These are phyloP conservation scores for Pseudotulostoma volvatum DNA, from an alignment of 495 filamentous ascomycete genomes.

Conservation along the genomic window DNA sequence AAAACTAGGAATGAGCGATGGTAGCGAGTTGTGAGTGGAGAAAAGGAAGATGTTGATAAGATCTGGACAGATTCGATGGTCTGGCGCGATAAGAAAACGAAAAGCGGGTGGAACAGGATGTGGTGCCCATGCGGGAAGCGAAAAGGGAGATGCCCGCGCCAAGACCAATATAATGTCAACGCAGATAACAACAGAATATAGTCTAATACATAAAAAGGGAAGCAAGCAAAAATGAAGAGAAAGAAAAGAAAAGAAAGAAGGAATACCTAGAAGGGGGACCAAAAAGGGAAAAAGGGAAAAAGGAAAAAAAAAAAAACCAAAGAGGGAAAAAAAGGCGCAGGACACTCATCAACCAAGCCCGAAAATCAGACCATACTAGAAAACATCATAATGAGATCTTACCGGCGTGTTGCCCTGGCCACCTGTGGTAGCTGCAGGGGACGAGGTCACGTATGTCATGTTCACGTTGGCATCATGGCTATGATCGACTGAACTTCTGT, in stretches of 20 bases:
- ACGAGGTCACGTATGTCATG: conserved; percentile 46
- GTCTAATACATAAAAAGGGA: too few species aligned
- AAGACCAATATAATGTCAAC: neutral
- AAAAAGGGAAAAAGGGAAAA: too few species aligned
- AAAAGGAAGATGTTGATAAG: conserved; percentile 22
- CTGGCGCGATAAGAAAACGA: conserved; percentile 4
- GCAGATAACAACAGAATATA: too few species aligned
- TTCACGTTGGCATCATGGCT: conserved; percentile 29
- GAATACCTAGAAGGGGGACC: too few species aligned
- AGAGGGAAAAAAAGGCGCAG: conserved; percentile 3
- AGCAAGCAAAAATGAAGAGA: too few species aligned
- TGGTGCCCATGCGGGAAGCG: too few species aligned
- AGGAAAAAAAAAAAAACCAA: conserved; percentile 4
- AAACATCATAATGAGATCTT: conserved; percentile 26
- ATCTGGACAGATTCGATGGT: conserved; percentile 28
- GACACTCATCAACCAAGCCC: neutral
- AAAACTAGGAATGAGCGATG: neutral
- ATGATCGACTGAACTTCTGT: too few species aligned
- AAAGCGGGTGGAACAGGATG: neutral
- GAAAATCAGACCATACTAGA: conserved; percentile 3
- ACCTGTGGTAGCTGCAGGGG: conserved; percentile 50
- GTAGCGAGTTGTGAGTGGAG: conserved; percentile 1
- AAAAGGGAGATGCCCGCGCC: neutral
- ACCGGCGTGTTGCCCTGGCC: conserved; percentile 51
- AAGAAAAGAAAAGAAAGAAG: too few species aligned